These are phyloP conservation scores for Amphirosellinia nigrospora DNA, from an alignment of 495 filamentous ascomycete species.

Conservation along the genomic window DNA sequence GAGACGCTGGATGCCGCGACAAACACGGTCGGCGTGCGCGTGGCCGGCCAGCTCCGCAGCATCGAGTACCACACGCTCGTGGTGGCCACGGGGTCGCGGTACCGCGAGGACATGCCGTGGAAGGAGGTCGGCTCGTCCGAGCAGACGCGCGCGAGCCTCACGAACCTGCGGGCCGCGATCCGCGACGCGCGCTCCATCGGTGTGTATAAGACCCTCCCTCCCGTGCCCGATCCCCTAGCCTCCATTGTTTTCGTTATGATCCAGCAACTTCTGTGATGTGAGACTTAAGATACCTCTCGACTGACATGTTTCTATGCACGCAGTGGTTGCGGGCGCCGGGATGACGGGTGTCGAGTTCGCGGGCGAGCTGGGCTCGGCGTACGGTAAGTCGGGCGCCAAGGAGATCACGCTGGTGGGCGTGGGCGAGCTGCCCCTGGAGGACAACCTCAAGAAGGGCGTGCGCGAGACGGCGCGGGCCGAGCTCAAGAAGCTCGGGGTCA, in stretches of 20 bases:
- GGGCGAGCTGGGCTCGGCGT: constrained; percentile 63
- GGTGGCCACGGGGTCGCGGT: constrained; percentile 59
- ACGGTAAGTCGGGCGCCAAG: constrained; percentile 36
- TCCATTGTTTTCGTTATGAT: too few relatives aligned
- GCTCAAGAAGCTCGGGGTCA: constrained; percentile 45
- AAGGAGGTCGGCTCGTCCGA: constrained; percentile 52
- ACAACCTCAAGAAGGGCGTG: constrained; percentile 33
- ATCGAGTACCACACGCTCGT: constrained; percentile 62
- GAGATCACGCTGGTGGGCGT: constrained; percentile 54
- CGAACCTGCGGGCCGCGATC: constrained; percentile 54
- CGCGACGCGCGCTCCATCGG: constrained; percentile 61
- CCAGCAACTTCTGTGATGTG: too few relatives aligned
- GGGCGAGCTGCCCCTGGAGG: constrained; percentile 38
- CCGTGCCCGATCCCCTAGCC: too few relatives aligned
- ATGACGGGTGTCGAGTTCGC: constrained; percentile 69
- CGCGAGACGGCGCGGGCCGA: constrained; percentile 35
- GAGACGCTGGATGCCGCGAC: constrained; percentile 51
- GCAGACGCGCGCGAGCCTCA: constrained; percentile 50
- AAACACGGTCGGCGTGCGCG: constrained; percentile 53
- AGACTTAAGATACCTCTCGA: too few relatives aligned
- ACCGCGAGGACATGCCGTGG: constrained; percentile 55
- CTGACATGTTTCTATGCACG: too few relatives aligned
- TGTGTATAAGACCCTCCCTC: too few relatives aligned
- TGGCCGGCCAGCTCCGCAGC: constrained; percentile 36
- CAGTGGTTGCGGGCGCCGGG: constrained; percentile 72